These are phyloP conservation scores for Trichoderma polysporum DNA, from an alignment of 2,329 filamentous ascomycete genomes.

Conservation along the genomic window DNA sequence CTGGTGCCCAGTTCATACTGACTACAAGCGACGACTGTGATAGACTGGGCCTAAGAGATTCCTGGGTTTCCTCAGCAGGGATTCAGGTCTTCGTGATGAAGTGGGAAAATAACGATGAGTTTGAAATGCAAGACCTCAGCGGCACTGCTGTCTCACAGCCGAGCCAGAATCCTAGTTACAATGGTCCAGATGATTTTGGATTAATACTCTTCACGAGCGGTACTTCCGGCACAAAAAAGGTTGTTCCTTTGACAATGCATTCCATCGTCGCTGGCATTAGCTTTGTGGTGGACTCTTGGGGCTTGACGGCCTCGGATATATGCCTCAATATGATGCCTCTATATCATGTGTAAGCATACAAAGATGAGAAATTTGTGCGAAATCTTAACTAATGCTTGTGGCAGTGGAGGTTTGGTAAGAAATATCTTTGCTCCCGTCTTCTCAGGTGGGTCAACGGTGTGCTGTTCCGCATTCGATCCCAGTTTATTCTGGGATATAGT, in stretches of 20 bases:
- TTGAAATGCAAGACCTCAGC: conserved; percentile 30
- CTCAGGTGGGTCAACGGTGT: conserved; percentile 53
- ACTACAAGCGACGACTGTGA: conserved; percentile 42
- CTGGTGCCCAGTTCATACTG: conserved; percentile 47
- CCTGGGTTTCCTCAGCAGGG: conserved; percentile 32
- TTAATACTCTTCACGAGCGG: conserved; percentile 58
- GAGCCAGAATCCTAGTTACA: conserved; percentile 32
- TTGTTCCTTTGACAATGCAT: conserved; percentile 53
- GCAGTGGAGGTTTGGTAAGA: conserved; percentile 52
- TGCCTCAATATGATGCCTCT: conserved; percentile 62
- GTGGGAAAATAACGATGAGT: conserved; percentile 38
- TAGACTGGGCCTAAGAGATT: conserved; percentile 38
- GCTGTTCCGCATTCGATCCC: conserved; percentile 54
- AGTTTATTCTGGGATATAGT: conserved; percentile 57
- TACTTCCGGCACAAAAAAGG: conserved; percentile 58
- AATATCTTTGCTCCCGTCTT: conserved; percentile 57
- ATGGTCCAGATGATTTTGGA: conserved; percentile 46
- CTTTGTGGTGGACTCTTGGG: conserved; percentile 55
- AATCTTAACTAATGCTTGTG: conserved; percentile 16
- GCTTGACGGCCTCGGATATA: conserved; percentile 45
- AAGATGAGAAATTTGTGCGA: not conserved
- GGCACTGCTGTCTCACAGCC: conserved; percentile 20
- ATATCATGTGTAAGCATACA: conserved; percentile 50
- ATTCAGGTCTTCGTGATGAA: conserved; percentile 43
- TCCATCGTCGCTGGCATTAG: conserved; percentile 51